These are phyloP conservation scores for Penicillium chermesinum DNA, from an alignment of 495 filamentous ascomycete species.

Conservation along the genomic window DNA sequence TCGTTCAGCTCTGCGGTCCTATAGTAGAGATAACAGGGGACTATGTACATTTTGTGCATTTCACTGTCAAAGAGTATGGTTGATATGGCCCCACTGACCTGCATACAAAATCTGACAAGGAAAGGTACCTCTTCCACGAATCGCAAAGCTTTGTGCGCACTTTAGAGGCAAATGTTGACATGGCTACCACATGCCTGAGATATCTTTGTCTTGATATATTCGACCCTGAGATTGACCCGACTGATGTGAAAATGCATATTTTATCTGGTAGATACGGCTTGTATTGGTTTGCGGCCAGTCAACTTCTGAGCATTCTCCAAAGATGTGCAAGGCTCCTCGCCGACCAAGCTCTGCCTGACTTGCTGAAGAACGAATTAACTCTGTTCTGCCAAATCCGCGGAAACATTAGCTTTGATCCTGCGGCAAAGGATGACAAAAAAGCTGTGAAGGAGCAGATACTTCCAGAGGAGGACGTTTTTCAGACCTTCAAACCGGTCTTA, in stretches of 20 bases:
- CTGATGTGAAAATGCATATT: background rate
- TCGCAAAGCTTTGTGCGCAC: background rate
- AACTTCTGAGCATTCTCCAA: background rate
- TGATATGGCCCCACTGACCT: background rate
- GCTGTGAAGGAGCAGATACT: background rate
- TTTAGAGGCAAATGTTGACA: background rate
- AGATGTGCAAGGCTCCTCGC: background rate
- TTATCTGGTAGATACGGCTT: background rate
- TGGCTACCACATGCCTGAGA: background rate
- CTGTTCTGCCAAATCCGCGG: background rate
- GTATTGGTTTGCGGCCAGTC: background rate
- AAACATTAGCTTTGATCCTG: background rate
- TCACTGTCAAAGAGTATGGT: conserved; percentile 8
- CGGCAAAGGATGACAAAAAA: background rate
- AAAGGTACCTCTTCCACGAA: background rate
- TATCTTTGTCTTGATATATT: background rate
- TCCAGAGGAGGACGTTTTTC: background rate
- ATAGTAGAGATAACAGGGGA: conserved; percentile 1
- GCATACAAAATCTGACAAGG: background rate
- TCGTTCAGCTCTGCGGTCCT: background rate
- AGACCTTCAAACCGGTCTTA: background rate
- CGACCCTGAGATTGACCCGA: background rate
- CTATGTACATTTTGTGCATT: conserved; percentile 9
- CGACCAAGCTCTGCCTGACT: background rate
- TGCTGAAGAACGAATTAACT: background rate